phyloP scores from a whole-genome alignment of 2,329 filamentous ascomycete genomes.

The Helicocarpus griseus region DNA sequence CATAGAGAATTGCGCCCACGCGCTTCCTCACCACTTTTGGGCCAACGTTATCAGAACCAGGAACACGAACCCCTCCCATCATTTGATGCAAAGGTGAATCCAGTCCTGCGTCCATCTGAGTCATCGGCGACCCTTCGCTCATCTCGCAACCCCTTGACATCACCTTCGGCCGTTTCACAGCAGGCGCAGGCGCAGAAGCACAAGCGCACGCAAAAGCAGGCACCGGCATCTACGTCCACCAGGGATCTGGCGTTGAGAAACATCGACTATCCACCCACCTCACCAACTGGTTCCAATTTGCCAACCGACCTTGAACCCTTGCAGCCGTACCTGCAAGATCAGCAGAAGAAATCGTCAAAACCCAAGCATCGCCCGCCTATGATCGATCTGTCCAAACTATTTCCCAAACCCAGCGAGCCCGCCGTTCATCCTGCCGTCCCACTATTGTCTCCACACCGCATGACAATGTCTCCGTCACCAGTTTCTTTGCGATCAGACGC shows the following conservation, averaged over 20 bases:
- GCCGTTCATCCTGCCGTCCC: conserved; percentile 20
- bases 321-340: conserved; percentile 5
- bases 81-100: conserved; percentile 27
- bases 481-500: conserved; percentile 27
- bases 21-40: conserved; percentile 38
- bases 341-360: conserved; percentile 21
- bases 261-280: not conserved
- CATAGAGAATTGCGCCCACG: conserved; percentile 26
- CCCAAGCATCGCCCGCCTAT: conserved; percentile 29
- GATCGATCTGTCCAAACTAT: conserved; percentile 34
- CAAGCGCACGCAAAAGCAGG: conserved; percentile 13
- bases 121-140: conserved; percentile 40
- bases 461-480: conserved; percentile 32
- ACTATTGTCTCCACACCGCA: conserved; percentile 33
- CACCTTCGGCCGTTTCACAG: conserved; percentile 31
- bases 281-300: not conserved
- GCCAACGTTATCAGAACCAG: conserved; percentile 26
- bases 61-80: conserved; percentile 19
- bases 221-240: conserved; percentile 18
- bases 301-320: not conserved
- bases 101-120: conserved; percentile 27
- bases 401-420: conserved; percentile 29
- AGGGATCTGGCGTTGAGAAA: conserved; percentile 14
- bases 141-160: conserved; percentile 37
- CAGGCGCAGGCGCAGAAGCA: conserved; percentile 21